Evolutionary conservation across 371 early-diverging fungal species (phyloP), one percentile per base, ranked within the genome.

Genomic region (Catenaria anguillulae): DNA sequence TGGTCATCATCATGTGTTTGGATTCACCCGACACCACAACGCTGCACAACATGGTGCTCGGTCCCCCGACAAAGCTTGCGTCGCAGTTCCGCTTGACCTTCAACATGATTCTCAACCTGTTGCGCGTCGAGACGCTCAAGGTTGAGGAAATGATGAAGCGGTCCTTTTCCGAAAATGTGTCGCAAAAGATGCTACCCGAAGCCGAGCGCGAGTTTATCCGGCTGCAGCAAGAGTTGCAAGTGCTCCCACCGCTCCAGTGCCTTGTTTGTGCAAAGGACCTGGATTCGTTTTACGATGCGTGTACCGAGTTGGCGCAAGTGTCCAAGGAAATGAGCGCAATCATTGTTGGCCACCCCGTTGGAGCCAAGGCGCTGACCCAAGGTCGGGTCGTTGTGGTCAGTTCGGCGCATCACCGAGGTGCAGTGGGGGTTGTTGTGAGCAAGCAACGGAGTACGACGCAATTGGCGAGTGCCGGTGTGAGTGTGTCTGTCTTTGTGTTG

Each of bases 141-240:
- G 97, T 98, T 2, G 93, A 97, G 65, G 98, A 97, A 65, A 90
- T 99, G 85, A 93, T 99, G 69, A 92, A 93, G 65, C 87, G 95
- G 60, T 89, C 90, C 71, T 99, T 99, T 80, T 92, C 89, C 17
- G 96, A 95, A 67, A 87, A 90, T 69, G 71, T 76, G 21, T 75
- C 81, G 4, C 94, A 94, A 72, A 83, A 85, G 63, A 66, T 81
- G 35, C 71, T 92, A 34, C 97, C 94, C 0, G 84, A 84, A 58
- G 77, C 83, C 17, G 74, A 88, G 66, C 72, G 76, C 35, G 63
- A 77, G 34, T 77, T 81, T 35, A 56, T 61, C 45, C 62, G 78
- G 74, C 83, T 69, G 29, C 79, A 83, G 54, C 75, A 78, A 56
- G 70, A 73, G 24, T 71, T 83, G 62, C 77, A 77, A 35, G 73